A percentile compares a stretch with the other conserved stretches of the same genome.
phyloP scores from a whole-genome alignment of 305 asterid genomes.

The Solanum hybrid region DNA sequence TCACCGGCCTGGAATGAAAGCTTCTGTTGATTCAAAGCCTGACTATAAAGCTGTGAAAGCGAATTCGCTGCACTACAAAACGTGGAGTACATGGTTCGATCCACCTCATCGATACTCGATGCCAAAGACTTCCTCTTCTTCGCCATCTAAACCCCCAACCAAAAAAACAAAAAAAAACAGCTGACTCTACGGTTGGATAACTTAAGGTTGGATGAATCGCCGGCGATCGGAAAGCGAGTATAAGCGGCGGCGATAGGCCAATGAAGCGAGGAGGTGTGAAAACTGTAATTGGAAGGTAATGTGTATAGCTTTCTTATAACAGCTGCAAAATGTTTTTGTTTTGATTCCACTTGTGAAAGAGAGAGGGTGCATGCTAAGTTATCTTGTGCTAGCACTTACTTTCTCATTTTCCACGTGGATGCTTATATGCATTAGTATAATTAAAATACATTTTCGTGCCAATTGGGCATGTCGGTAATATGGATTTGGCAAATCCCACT shows the following conservation, averaged over 20 bases:
- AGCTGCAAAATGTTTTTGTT: not conserved
- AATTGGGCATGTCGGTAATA: not conserved
- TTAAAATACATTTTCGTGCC: not conserved
- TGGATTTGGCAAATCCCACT: not conserved
- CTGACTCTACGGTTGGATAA: not conserved
- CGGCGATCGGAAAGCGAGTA: not conserved
- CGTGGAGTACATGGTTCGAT: conserved; percentile 39
- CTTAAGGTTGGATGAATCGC: not conserved
- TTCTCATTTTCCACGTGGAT: not conserved
- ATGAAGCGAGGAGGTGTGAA: not conserved
- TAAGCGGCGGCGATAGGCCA: not conserved
- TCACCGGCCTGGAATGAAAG: conserved; percentile 50
- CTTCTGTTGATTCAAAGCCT: conserved; percentile 43
- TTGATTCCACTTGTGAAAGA: not conserved
- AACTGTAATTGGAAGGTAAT: conserved; percentile 1
- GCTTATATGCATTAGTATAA: not conserved
- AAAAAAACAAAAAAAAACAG: not conserved
- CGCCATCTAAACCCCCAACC: conserved; percentile 17
- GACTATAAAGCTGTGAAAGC: conserved; percentile 45
- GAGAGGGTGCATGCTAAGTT: conserved; percentile 6
- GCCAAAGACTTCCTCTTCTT: conserved; percentile 48
- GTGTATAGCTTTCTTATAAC: not conserved
- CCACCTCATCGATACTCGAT: conserved; percentile 47
- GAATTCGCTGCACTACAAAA: conserved; percentile 44
- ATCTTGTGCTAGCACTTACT: not conserved